These are phyloP conservation scores for Rostrohypoxylon terebratum DNA, from an alignment of 495 filamentous ascomycete species.

Conservation along the genomic window DNA sequence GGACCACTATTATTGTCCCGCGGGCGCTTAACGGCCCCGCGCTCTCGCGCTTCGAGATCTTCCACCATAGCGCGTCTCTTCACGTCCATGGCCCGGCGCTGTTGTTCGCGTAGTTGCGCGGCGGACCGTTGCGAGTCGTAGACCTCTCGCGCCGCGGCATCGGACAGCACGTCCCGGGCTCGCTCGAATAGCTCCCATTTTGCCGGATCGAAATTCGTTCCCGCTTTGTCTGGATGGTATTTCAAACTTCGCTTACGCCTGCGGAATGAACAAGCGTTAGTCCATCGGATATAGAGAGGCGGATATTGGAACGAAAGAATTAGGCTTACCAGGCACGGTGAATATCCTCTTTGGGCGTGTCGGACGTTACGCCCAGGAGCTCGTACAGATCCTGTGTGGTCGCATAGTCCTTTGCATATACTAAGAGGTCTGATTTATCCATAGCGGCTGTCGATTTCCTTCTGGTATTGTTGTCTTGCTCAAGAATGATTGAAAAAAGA, in stretches of 20 bases:
- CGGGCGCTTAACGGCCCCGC: conserved; percentile 45
- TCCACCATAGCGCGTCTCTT: conserved; percentile 50
- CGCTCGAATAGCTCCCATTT: conserved; percentile 62
- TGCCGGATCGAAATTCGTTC: conserved; percentile 57
- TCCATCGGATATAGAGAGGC: neutral
- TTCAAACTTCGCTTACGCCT: conserved; percentile 57
- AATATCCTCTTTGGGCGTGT: conserved; percentile 57
- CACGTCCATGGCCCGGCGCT: conserved; percentile 47
- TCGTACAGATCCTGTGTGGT: conserved; percentile 58
- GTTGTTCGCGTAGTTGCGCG: conserved; percentile 50
- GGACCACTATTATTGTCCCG: conserved; percentile 43
- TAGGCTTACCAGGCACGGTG: conserved; percentile 57
- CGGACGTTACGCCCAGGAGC: conserved; percentile 57
- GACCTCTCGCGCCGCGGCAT: conserved; percentile 52
- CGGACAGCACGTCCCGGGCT: conserved; percentile 58
- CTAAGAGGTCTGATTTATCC: conserved; percentile 54
- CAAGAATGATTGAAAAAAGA: neutral
- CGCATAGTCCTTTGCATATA: conserved; percentile 57
- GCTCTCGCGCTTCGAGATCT: conserved; percentile 52
- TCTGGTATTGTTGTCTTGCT: conserved; percentile 17
- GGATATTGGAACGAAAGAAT: neutral
- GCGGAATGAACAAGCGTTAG: conserved; percentile 13
- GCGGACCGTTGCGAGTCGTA: conserved; percentile 59
- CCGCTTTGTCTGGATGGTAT: conserved; percentile 64
- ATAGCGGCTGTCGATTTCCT: conserved; percentile 27